These are phyloP conservation scores for Termitomyces sp. DNA, from an alignment of 768 basidiomycete genomes.

Conservation along the genomic window DNA sequence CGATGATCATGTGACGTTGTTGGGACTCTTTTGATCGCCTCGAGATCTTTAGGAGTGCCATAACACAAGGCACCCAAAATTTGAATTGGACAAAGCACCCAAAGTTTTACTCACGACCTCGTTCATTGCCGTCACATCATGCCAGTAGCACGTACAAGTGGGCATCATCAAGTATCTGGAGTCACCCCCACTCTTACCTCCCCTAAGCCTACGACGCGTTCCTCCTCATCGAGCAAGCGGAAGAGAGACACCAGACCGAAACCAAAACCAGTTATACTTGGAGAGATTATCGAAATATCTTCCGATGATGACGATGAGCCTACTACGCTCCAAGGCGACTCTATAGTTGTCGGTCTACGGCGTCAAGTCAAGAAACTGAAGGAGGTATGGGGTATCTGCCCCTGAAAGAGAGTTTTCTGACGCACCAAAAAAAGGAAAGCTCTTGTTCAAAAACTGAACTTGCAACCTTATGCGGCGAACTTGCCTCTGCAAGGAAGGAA, in stretches of 20 bases:
- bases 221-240: conserved; percentile 16
- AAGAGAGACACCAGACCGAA: conserved; percentile 13
- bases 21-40: too few species aligned
- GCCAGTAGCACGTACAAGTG: conserved; percentile 7
- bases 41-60: not conserved
- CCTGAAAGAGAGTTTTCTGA: not conserved
- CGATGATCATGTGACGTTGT: conserved; percentile 3
- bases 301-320: conserved; percentile 54
- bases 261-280: conserved; percentile 12
- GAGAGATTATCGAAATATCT: conserved; percentile 53
- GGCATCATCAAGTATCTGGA: not conserved
- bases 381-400: conserved; percentile 32
- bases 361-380: conserved; percentile 39
- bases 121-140: not conserved
- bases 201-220: not conserved
- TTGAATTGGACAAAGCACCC: too few species aligned
- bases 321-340: conserved; percentile 7
- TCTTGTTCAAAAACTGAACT: conserved; percentile 27
- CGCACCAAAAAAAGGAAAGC: conserved; percentile 23
- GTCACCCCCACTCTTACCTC: not conserved
- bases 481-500: conserved; percentile 21
- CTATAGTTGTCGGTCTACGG: conserved; percentile 29
- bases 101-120: not conserved
- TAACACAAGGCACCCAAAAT: too few species aligned
- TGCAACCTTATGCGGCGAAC: conserved; percentile 19